Conservation (phyloP, 2,329 filamentous ascomycete genomes). For the Hypoxylon sp. region DNA sequence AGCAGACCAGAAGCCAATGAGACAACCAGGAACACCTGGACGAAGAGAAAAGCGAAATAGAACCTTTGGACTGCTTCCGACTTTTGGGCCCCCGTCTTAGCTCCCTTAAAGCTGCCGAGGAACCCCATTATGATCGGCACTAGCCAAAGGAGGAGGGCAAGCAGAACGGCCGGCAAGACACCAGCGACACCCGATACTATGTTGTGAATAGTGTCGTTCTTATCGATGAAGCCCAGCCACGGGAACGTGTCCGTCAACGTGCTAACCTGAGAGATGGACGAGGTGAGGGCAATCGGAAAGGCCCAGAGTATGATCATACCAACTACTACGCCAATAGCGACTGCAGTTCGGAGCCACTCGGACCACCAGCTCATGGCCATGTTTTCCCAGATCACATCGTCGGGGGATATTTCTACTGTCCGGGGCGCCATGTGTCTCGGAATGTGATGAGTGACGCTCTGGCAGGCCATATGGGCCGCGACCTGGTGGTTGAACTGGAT, state of each 20-base stretch:
- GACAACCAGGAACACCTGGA: slow-evolving; percentile 93
- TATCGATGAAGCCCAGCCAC: slow-evolving; percentile 76
- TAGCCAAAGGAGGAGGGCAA: slow-evolving; percentile 80
- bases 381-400: slow-evolving; percentile 95
- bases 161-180: slow-evolving; percentile 80
- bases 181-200: slow-evolving; percentile 75
- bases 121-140: slow-evolving; percentile 81
- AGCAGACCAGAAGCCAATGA: slow-evolving; percentile 79
- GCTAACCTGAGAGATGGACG: slow-evolving; percentile 79
- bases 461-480: slow-evolving; percentile 97
- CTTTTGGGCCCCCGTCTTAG: slow-evolving; percentile 81
- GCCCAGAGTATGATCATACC: slow-evolving; percentile 90
- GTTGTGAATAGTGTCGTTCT: slow-evolving; percentile 66
- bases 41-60: slow-evolving; percentile 93
- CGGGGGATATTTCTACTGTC: slow-evolving; percentile 90
- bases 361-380: slow-evolving; percentile 97
- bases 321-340: slow-evolving; percentile 70
- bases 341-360: slow-evolving; percentile 74
- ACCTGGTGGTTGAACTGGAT: slow-evolving; percentile 99
- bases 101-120: slow-evolving; percentile 76
- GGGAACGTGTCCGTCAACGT: slow-evolving; percentile 68
- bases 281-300: slow-evolving; percentile 88
- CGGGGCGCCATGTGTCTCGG: slow-evolving; percentile 94
- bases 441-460: slow-evolving; percentile 87
- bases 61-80: slow-evolving; percentile 88